A percentile compares a stretch with the other conserved stretches of the same genome.
Evolutionary conservation across 495 filamentous ascomycete genomes (phyloP).

Genomic region (Aspergillus cristatus): DNA sequence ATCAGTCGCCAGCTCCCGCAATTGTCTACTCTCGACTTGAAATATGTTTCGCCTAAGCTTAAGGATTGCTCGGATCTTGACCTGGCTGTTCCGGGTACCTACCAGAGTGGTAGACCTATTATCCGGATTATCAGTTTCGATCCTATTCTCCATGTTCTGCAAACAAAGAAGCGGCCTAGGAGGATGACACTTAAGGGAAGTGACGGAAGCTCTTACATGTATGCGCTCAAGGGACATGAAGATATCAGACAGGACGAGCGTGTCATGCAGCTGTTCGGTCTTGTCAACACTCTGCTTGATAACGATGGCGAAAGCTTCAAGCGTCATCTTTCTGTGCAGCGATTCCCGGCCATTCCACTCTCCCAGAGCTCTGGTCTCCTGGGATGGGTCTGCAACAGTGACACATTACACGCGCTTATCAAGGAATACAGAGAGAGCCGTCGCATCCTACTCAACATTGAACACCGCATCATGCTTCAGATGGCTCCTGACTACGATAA

Average conservation of each 20-base stretch:
- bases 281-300: constrained; percentile 87
- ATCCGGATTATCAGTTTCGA: constrained; percentile 86
- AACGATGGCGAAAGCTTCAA: constrained; percentile 95
- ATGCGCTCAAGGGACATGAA: constrained; percentile 90
- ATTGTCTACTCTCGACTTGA: constrained; percentile 82
- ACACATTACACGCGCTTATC: constrained; percentile 92
- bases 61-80: constrained; percentile 75
- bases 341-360: constrained; percentile 87
- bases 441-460: constrained; percentile 96
- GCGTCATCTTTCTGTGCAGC: constrained; percentile 88
- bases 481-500: constrained; percentile 99
- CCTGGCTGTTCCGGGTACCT: constrained; percentile 89
- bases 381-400: constrained; percentile 97
- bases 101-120: constrained; percentile 76
- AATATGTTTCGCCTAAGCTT: constrained; percentile 91
- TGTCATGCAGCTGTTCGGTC: constrained; percentile 97
- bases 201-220: constrained; percentile 78
- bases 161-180: constrained; percentile 90
- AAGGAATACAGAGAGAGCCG: constrained; percentile 94
- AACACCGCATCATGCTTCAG: constrained; percentile 98
- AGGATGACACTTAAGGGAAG: constrained; percentile 82
- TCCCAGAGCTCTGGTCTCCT: constrained; percentile 92
- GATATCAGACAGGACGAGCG: constrained; percentile 98
- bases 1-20: constrained; percentile 91
- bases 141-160: constrained; percentile 79